These are phyloP conservation scores for Heliocybe sulcata DNA, from an alignment of 1,284 basidiomycete species.

Conservation along the genomic window DNA sequence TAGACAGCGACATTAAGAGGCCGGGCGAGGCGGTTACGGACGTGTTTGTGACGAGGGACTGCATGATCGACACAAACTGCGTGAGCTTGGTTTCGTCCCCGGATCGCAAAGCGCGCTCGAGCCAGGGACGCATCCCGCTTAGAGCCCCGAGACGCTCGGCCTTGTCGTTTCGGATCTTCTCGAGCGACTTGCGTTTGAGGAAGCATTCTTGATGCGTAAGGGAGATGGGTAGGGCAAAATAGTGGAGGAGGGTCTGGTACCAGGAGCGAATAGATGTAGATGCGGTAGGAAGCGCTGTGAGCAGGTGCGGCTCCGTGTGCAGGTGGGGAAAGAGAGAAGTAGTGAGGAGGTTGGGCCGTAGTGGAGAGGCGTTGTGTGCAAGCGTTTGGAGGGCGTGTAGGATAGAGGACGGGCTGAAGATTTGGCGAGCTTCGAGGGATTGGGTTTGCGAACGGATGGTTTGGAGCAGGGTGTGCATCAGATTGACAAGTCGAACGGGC, in stretches of 20 bases:
- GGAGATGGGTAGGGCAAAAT: conserved; percentile 35
- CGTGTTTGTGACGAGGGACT: background rate
- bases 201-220: conserved; percentile 59
- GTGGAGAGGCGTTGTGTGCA: conserved; percentile 16
- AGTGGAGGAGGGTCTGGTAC: conserved; percentile 13
- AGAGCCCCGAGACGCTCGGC: conserved; percentile 58
- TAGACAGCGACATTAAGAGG: conserved; percentile 13
- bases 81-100: conserved; percentile 13
- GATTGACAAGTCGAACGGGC: conserved; percentile 42
- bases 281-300: conserved; percentile 13
- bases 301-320: conserved; percentile 21
- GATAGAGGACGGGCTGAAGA: conserved; percentile 45
- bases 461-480: conserved; percentile 33
- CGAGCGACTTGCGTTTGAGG: conserved; percentile 48
- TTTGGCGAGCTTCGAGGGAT: conserved; percentile 40
- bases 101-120: conserved; percentile 23
- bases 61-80: conserved; percentile 1
- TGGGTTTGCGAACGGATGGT: conserved; percentile 35
- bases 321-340: conserved; percentile 63
- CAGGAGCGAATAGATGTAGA: conserved; percentile 2
- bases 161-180: conserved; percentile 53
- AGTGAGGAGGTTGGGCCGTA: conserved; percentile 40
- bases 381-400: conserved; percentile 38
- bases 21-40: conserved; percentile 6
- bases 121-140: conserved; percentile 39